Evolutionary conservation across 495 filamentous ascomycete genomes (phyloP).

Genomic region (Penicillium psychrofluorescens): DNA sequence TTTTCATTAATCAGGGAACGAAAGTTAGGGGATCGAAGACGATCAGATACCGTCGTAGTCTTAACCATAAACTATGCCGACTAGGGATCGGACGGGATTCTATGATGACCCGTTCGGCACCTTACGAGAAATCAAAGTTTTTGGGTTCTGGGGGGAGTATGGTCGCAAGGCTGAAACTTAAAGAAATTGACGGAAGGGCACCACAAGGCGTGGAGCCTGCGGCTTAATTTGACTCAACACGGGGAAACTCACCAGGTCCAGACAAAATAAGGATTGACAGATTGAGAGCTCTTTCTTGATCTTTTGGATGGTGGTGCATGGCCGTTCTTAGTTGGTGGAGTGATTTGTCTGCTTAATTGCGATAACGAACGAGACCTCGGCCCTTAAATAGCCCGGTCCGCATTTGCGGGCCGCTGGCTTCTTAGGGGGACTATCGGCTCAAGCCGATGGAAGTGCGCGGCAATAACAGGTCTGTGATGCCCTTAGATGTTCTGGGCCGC

Average conservation of each 20-base stretch:
- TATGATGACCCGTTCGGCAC: constrained; percentile 59
- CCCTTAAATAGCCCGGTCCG: no score
- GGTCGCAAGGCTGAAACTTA: constrained; percentile 63
- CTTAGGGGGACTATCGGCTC: no score
- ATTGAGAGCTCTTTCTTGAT: no score
- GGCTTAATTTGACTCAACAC: constrained; percentile 62
- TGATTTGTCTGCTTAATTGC: no score
- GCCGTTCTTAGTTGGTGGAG: no score
- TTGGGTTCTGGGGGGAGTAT: constrained; percentile 65
- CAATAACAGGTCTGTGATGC: no score
- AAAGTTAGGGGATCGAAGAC: constrained; percentile 68
- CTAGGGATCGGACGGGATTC: constrained; percentile 61
- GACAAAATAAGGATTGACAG: constrained; percentile 54
- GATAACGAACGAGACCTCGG: no score
- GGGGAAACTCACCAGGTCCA: constrained; percentile 58
- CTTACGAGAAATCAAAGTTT: constrained; percentile 68
- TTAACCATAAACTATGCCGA: constrained; percentile 67
- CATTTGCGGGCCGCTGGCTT: no score
- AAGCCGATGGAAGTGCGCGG: no score
- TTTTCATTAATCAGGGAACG: constrained; percentile 68
- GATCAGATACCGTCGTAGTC: constrained; percentile 66
- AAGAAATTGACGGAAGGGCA: constrained; percentile 61
- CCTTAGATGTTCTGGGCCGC: no score
- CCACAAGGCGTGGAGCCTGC: constrained; percentile 50
- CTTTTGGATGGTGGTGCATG: no score